Evolutionary conservation across 1,284 basidiomycete genomes (phyloP).

Genomic region (Chondrostereum purpureum): DNA sequence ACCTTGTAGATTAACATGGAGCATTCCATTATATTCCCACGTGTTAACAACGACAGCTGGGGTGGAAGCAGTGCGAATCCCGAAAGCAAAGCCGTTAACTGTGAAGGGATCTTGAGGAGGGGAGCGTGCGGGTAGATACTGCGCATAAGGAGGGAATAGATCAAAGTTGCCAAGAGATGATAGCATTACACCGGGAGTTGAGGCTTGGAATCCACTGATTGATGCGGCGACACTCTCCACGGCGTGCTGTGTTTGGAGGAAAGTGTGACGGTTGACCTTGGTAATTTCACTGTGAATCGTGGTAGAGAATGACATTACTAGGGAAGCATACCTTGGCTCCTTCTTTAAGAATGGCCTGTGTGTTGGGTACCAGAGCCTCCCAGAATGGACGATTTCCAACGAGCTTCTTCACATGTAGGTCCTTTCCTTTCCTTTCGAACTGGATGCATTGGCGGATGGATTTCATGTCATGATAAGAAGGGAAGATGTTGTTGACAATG

Average conservation of each 20-base stretch:
- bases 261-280: background rate
- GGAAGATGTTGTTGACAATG: background rate
- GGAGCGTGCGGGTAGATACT: background rate
- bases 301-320: background rate
- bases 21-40: background rate
- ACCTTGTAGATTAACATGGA: background rate
- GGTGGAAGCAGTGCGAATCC: background rate
- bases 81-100: background rate
- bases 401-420: background rate
- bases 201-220: background rate
- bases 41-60: background rate
- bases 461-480: constrained; percentile 1
- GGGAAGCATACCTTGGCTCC: background rate
- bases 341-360: background rate
- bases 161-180: constrained; percentile 2
- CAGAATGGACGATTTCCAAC: background rate
- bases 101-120: background rate
- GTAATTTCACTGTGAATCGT: background rate
- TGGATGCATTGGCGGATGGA: background rate
- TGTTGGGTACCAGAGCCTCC: background rate
- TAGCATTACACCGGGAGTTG: background rate
- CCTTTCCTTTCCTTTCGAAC: background rate
- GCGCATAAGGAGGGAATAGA: background rate
- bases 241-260: background rate
- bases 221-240: background rate